Conservation (phyloP, 2,329 filamentous ascomycete genomes). For the Paecilomyces niveus region DNA sequence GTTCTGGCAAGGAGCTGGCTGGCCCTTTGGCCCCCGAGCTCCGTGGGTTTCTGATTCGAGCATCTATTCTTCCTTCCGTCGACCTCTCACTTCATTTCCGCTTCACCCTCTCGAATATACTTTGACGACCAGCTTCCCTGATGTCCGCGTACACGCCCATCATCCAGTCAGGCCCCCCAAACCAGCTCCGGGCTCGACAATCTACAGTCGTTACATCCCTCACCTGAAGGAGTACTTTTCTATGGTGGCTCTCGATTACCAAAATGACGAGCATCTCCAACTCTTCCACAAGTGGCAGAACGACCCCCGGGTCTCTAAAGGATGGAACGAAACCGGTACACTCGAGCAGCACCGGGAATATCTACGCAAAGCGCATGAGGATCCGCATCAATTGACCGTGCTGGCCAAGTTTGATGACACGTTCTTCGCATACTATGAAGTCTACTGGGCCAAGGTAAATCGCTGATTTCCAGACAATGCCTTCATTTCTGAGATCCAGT, state of each 20-base stretch:
- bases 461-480: conserved; percentile 6
- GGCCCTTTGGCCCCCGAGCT: conserved; percentile 58
- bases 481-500: not conserved
- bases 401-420: conserved; percentile 65
- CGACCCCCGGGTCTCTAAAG: conserved; percentile 70
- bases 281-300: conserved; percentile 79
- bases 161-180: conserved; percentile 68
- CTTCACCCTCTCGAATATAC: conserved; percentile 27
- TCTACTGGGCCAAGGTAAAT: conserved; percentile 65
- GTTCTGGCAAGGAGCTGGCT: conserved; percentile 66
- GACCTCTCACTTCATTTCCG: conserved; percentile 19
- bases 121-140: conserved; percentile 43
- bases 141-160: conserved; percentile 50
- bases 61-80: conserved; percentile 19
- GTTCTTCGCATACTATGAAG: conserved; percentile 70
- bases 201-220: conserved; percentile 74
- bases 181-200: conserved; percentile 60
- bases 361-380: conserved; percentile 59
- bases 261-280: conserved; percentile 55
- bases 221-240: conserved; percentile 70
- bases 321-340: conserved; percentile 74
- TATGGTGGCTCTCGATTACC: conserved; percentile 65
- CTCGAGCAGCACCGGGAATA: conserved; percentile 69
- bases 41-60: conserved; percentile 51
- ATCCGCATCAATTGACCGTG: conserved; percentile 64